Evolutionary conservation across 108 stramenopile species (phyloP).

Genomic region (Mediolabrus comicus): DNA sequence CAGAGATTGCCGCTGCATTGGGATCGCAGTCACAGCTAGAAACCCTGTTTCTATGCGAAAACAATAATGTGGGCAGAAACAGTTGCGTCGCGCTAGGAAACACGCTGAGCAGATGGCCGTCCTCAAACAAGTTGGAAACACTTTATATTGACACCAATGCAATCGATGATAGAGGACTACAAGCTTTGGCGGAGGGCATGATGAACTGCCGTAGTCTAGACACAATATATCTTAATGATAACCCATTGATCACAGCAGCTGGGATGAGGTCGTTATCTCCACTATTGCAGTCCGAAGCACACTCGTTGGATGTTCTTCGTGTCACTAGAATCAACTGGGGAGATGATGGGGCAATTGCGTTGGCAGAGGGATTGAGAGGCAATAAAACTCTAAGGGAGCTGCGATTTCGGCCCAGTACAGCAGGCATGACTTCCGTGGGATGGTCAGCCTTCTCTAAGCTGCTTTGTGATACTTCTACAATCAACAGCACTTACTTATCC

Average conservation of each 20-base stretch:
- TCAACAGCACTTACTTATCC: slow-evolving; percentile 11
- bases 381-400: neutral
- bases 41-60: neutral
- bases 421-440: slow-evolving; percentile 3
- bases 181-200: neutral
- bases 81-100: neutral
- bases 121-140: neutral
- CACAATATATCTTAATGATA: neutral
- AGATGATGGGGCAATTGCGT: neutral
- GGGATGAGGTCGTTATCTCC: neutral
- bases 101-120: neutral
- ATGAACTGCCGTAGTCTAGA: neutral
- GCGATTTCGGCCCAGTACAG: neutral
- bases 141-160: slow-evolving; percentile 33
- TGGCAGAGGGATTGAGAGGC: neutral
- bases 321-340: neutral
- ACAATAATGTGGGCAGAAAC: neutral
- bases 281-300: neutral
- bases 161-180: slow-evolving; percentile 16
- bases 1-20: neutral
- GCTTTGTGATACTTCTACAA: slow-evolving; percentile 15
- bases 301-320: neutral
- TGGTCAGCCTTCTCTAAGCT: slow-evolving; percentile 12
- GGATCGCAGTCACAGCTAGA: neutral
- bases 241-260: neutral